Percentiles rank a stretch among this genome's conserved stretches.
These are phyloP conservation scores for Populus trichocarpa DNA, from an alignment of 441 rosid species.

Conservation along the genomic window DNA sequence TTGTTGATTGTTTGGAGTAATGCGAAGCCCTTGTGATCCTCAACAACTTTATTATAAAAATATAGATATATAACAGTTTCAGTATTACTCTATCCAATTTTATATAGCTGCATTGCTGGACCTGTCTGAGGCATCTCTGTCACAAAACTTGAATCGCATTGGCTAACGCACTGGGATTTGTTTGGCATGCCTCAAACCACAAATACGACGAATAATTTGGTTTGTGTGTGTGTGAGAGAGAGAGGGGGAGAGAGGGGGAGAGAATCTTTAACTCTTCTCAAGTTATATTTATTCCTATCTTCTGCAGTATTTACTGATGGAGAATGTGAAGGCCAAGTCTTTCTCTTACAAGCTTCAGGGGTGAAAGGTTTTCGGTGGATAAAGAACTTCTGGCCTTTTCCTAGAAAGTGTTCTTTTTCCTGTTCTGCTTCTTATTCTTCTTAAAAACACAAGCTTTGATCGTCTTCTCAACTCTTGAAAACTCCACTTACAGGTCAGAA, in stretches of 20 bases:
- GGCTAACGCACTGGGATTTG: slow-evolving; percentile 57
- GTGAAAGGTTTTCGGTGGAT: slow-evolving; percentile 7
- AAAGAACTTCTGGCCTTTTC: slow-evolving; percentile 9
- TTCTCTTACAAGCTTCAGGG: slow-evolving; percentile 29
- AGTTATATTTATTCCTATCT: slow-evolving; percentile 21
- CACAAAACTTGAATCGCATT: slow-evolving; percentile 52
- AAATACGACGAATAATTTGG: slow-evolving; percentile 47
- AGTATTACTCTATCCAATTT: slow-evolving; percentile 15
- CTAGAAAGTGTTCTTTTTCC: slow-evolving; percentile 2
- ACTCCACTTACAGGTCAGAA: slow-evolving; percentile 27
- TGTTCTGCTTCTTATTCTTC: slow-evolving; percentile 3
- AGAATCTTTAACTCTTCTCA: slow-evolving; percentile 46
- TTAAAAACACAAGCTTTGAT: slow-evolving; percentile 9
- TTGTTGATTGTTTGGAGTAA: slow-evolving; percentile 39
- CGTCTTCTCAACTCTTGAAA: slow-evolving; percentile 6
- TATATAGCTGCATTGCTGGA: slow-evolving; percentile 45
- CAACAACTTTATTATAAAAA: slow-evolving; percentile 21
- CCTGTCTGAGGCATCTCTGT: slow-evolving; percentile 58
- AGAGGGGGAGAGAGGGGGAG: neutral
- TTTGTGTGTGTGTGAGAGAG: slow-evolving; percentile 19
- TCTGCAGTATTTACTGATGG: slow-evolving; percentile 47
- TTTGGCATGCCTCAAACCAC: slow-evolving; percentile 55
- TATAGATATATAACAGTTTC: slow-evolving; percentile 3
- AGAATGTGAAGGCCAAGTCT: slow-evolving; percentile 49
- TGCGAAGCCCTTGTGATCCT: slow-evolving; percentile 45